Base-by-base conservation (phyloP, 139 green algal species). In the Eudorina sp. region DNA sequence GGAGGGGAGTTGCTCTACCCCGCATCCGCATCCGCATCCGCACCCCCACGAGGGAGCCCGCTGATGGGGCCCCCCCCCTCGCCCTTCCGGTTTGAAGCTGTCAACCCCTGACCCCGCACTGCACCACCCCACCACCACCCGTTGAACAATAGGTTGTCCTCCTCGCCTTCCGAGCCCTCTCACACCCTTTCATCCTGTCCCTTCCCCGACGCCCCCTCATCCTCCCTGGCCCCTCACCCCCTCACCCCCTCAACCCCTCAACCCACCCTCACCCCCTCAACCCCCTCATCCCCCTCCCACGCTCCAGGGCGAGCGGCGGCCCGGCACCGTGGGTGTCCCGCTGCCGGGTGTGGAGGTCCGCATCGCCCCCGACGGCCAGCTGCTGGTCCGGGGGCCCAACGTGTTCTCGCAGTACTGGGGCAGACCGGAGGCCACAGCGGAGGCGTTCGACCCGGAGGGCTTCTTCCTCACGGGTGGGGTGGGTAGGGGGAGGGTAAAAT, bases 371-470 rank as follows among this genome's bases (percentile, higher is more conserved):
- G 90, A 91, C 29, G 85, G 90, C 0, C 95, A 99, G 92, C 88
- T 99, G 48, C 88, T 90, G 25, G 91, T 99, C 51, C 85, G 91
- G 4, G 95, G 97, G 0, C 60, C 84, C n/a, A 91, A 83, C 43
- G 79, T 99, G 69, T 99, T 99, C 86, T 86, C 70, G 3, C 92
- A 98, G 92, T 99, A 99, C 92, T 99, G 95, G 95, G 78, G 92
- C 31, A 77, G 89, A 0, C 93, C 95, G 8, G 94, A 97, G 31
- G 95, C 94, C 1, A 99, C 97, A 0, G 66, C 62, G 31, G 93
- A 96, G 60, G 91, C 94, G 0, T 99, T 99, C 85, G 95, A 97
- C 48, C 36, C 43, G 0, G 89, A 98, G 14, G 98, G 97, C 38
- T 99, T 89, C 85, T 99, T 99, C 89, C 79, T 87, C 3, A 99